These are phyloP conservation scores for Gentiana macrophylla DNA, from an alignment of 257 asterid genomes.

Conservation along the genomic window DNA sequence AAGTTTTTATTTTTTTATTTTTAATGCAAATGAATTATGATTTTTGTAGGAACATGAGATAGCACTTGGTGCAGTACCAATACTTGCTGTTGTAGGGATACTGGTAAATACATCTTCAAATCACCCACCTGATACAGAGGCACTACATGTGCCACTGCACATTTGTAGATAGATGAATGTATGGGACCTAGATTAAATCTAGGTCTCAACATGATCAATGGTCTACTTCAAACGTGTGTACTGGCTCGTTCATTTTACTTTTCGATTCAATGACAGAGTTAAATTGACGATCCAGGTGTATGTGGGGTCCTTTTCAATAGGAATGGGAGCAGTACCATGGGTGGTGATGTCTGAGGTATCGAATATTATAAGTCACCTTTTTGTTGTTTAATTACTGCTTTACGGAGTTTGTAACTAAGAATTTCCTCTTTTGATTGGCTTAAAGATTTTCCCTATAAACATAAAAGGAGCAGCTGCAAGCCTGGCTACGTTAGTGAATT, in stretches of 20 bases:
- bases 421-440: background rate
- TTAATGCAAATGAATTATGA: background rate
- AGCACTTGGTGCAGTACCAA: constrained; percentile 50
- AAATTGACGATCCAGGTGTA: constrained; percentile 42
- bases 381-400: background rate
- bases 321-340: constrained; percentile 99
- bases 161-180: no score
- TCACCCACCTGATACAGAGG: background rate
- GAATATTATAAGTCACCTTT: no score
- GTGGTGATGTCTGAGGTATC: constrained; percentile 96
- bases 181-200: no score
- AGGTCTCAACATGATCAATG: no score
- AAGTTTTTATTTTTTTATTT: no score
- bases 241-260: no score
- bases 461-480: constrained; percentile 94
- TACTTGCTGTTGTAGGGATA: constrained; percentile 75
- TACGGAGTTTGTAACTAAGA: background rate
- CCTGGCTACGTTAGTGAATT: constrained; percentile 77
- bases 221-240: no score
- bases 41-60: constrained; percentile 50
- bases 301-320: constrained; percentile 74
- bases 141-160: no score
- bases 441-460: constrained; percentile 85
- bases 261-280: no score
- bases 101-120: constrained; percentile 33